phyloP scores from a whole-genome alignment of 1,284 basidiomycete genomes.

The Trametes pubescens region DNA sequence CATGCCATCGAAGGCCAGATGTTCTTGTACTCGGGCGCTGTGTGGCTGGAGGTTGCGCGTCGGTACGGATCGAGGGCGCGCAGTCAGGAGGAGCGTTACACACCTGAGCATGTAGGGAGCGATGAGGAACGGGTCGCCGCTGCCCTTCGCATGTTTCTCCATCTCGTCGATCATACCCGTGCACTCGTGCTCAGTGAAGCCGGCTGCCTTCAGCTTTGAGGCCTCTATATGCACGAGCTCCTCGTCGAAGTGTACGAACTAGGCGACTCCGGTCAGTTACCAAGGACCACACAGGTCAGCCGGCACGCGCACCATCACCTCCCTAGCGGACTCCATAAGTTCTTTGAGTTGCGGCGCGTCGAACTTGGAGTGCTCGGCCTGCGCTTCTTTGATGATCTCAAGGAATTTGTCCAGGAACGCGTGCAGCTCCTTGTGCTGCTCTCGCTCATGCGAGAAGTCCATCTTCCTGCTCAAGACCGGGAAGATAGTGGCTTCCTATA shows the following conservation, averaged over 20 bases:
- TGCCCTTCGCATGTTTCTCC: constrained; percentile 42
- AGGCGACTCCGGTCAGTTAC: background rate
- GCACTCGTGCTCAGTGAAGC: constrained; percentile 42
- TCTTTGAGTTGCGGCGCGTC: constrained; percentile 38
- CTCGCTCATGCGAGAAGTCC: constrained; percentile 47
- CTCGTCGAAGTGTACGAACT: constrained; percentile 48
- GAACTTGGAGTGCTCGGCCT: constrained; percentile 42
- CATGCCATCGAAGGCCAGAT: constrained; percentile 49
- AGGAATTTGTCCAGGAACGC: constrained; percentile 42
- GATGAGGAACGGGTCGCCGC: constrained; percentile 44
- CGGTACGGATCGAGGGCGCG: background rate
- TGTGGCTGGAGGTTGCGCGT: constrained; percentile 41
- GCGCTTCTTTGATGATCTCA: constrained; percentile 36
- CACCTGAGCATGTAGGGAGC: constrained; percentile 50
- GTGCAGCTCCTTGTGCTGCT: constrained; percentile 48
- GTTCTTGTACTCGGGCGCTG: constrained; percentile 44
- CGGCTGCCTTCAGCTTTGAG: constrained; percentile 41
- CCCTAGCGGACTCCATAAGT: constrained; percentile 39
- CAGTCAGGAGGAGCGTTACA: background rate
- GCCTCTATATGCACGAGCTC: constrained; percentile 46
- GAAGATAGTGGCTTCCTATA: constrained; percentile 43
- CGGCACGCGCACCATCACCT: constrained; percentile 39
- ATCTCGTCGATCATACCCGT: constrained; percentile 38
- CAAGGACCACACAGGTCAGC: background rate
- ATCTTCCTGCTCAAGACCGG: constrained; percentile 47